Evolutionary conservation across 768 basidiomycete genomes (phyloP).

Genomic region (Lactarius deliciosus): DNA sequence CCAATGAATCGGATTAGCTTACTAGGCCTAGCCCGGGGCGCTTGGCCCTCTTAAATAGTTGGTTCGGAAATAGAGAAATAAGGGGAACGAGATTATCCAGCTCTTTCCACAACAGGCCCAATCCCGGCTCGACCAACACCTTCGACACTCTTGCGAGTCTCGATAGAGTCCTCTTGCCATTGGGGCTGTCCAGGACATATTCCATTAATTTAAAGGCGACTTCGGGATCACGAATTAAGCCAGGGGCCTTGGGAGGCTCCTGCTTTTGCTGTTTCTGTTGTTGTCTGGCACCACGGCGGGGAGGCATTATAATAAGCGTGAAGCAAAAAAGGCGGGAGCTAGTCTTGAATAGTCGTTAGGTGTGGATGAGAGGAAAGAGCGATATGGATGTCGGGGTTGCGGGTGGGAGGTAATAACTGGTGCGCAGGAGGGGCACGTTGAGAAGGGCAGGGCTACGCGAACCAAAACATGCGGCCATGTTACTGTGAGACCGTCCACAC

Average conservation of each 20-base stretch:
- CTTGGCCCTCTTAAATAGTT: slow-evolving; percentile 65
- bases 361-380: slow-evolving; percentile 22
- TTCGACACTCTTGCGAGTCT: slow-evolving; percentile 74
- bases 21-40: slow-evolving; percentile 79
- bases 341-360: slow-evolving; percentile 10
- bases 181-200: slow-evolving; percentile 54
- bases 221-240: slow-evolving; percentile 62
- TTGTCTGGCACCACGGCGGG: slow-evolving; percentile 22
- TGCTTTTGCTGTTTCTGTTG: slow-evolving; percentile 31
- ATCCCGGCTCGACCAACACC: slow-evolving; percentile 68
- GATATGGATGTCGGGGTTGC: slow-evolving; percentile 21
- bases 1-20: slow-evolving; percentile 33
- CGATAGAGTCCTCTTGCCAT: slow-evolving; percentile 65
- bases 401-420: slow-evolving; percentile 24
- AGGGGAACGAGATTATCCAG: slow-evolving; percentile 73
- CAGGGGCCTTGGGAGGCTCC: slow-evolving; percentile 52
- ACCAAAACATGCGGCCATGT: slow-evolving; percentile 23
- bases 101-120: slow-evolving; percentile 74
- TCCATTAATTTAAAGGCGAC: slow-evolving; percentile 53
- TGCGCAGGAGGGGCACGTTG: slow-evolving; percentile 27
- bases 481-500: slow-evolving; percentile 12
- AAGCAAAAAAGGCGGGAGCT: slow-evolving; percentile 8
- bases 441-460: slow-evolving; percentile 29
- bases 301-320: slow-evolving; percentile 19
- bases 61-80: slow-evolving; percentile 66